Percentiles rank a stretch among this genome's conserved stretches.
Evolutionary conservation across 148 eudicot species (phyloP).

Genomic region (Camellia granthamiana): DNA sequence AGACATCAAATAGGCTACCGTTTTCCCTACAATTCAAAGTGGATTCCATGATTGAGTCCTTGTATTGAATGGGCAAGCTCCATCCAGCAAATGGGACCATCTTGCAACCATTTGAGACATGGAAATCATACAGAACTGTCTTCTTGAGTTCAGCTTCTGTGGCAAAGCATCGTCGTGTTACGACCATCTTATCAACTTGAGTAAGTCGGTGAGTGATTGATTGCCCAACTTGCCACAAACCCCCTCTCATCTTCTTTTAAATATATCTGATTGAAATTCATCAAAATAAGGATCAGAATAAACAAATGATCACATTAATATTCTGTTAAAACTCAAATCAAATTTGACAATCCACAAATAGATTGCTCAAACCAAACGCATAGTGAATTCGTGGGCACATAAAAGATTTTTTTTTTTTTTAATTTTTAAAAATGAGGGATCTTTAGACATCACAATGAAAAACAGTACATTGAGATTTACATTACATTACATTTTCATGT

Average conservation of each 20-base stretch:
- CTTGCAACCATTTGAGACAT: too few species aligned
- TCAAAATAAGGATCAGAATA: neutral
- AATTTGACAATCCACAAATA: too few species aligned
- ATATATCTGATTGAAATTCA: slow-evolving; percentile 20
- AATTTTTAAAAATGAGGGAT: neutral
- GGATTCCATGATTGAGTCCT: slow-evolving; percentile 92
- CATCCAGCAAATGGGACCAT: slow-evolving; percentile 57
- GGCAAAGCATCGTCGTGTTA: slow-evolving; percentile 60
- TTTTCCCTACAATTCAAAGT: slow-evolving; percentile 83
- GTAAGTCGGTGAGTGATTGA: slow-evolving; percentile 80
- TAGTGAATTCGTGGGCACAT: neutral
- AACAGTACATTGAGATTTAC: neutral
- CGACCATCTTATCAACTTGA: slow-evolving; percentile 58
- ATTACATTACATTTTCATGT: neutral
- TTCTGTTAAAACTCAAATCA: too few species aligned
- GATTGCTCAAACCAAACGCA: neutral
- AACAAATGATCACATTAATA: too few species aligned
- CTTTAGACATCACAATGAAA: too few species aligned
- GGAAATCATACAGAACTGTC: slow-evolving; percentile 11
- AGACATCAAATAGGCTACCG: slow-evolving; percentile 42
- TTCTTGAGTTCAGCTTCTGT: slow-evolving; percentile 75
- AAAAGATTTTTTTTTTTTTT: neutral
- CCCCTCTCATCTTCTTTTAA: slow-evolving; percentile 65
- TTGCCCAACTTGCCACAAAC: slow-evolving; percentile 89
- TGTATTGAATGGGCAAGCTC: slow-evolving; percentile 98